phyloP scores from a whole-genome alignment of 1,284 basidiomycete genomes.

The Veloboletus limbatus region DNA sequence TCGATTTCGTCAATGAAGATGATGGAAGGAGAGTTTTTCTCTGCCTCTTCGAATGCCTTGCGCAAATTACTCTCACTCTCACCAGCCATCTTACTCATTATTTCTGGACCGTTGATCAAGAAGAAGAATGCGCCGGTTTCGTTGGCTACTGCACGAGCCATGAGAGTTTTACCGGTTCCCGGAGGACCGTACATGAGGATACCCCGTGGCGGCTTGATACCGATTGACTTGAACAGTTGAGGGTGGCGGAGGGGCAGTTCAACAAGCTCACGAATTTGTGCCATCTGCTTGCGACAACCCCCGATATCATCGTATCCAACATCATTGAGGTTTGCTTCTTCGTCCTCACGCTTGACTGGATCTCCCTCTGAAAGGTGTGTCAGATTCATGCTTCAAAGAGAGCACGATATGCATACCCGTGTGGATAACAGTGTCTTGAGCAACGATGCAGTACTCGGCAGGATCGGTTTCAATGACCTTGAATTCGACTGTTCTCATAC shows the following conservation, averaged over 20 bases:
- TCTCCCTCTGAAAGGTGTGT: conserved; percentile 75
- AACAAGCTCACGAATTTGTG: conserved; percentile 98
- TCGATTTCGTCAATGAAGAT: conserved; percentile 99
- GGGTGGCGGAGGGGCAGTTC: conserved; percentile 97
- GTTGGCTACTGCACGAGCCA: conserved; percentile 99
- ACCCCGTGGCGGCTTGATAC: conserved; percentile 99
- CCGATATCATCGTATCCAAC: conserved; percentile 99
- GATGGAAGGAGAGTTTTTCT: conserved; percentile 99
- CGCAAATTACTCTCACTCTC: conserved; percentile 96
- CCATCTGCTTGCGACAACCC: conserved; percentile 99
- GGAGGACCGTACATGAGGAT: conserved; percentile 96
- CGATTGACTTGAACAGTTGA: conserved; percentile 99
- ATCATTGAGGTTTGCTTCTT: conserved; percentile 94
- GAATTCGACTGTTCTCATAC: conserved; percentile 98
- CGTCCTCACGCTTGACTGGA: conserved; percentile 97
- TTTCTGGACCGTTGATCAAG: conserved; percentile 98
- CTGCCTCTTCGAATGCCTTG: conserved; percentile 98
- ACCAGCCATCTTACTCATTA: conserved; percentile 99
- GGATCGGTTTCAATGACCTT: conserved; percentile 97
- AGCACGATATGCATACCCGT: conserved; percentile 51
- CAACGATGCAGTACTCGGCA: conserved; percentile 94
- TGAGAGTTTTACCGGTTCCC: conserved; percentile 96
- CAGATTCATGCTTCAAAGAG: conserved; percentile 10
- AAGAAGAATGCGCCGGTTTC: conserved; percentile 99
- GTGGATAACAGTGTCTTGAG: conserved; percentile 95